Evolutionary conservation across 768 basidiomycete species (phyloP).

Genomic region (Hericium erinaceus): DNA sequence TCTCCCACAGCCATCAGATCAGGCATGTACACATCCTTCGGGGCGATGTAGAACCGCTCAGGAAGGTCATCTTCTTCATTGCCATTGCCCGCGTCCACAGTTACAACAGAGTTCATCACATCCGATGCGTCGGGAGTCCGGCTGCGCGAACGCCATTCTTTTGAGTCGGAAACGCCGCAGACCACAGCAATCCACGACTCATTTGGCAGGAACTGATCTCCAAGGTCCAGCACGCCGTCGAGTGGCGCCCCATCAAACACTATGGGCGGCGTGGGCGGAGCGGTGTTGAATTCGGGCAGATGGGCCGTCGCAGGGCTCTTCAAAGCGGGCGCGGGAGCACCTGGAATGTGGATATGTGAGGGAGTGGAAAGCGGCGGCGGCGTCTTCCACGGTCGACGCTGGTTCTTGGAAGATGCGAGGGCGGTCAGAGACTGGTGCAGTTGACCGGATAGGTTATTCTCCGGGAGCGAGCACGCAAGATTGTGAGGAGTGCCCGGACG

Average conservation of each 20-base stretch:
- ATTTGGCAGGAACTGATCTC: constrained; percentile 46
- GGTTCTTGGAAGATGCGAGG: not conserved
- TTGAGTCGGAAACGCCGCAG: constrained; percentile 58
- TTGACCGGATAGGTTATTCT: not conserved
- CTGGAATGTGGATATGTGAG: constrained; percentile 47
- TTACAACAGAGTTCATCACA: not conserved
- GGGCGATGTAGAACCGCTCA: constrained; percentile 66
- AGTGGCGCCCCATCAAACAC: not conserved
- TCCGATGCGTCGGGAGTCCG: constrained; percentile 19
- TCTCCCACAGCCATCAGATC: constrained; percentile 68
- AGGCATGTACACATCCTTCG: constrained; percentile 74
- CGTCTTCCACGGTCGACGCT: not conserved
- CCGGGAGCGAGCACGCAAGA: not conserved
- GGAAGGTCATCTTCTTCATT: constrained; percentile 37
- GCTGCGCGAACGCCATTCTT: constrained; percentile 32
- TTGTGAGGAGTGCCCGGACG: constrained; percentile 2
- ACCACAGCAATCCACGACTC: constrained; percentile 71
- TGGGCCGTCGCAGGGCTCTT: constrained; percentile 5
- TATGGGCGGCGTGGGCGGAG: constrained; percentile 17
- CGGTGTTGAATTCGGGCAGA: constrained; percentile 20
- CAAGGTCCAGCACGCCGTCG: constrained; percentile 14
- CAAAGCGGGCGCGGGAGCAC: constrained; percentile 12
- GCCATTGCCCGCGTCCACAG: constrained; percentile 11
- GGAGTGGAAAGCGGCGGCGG: constrained; percentile 26
- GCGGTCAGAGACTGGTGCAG: constrained; percentile 6